Evolutionary conservation across 1,139 yeast species (phyloP), one percentile per base, ranked within the genome.

Genomic region (Diutina ranongensis): DNA sequence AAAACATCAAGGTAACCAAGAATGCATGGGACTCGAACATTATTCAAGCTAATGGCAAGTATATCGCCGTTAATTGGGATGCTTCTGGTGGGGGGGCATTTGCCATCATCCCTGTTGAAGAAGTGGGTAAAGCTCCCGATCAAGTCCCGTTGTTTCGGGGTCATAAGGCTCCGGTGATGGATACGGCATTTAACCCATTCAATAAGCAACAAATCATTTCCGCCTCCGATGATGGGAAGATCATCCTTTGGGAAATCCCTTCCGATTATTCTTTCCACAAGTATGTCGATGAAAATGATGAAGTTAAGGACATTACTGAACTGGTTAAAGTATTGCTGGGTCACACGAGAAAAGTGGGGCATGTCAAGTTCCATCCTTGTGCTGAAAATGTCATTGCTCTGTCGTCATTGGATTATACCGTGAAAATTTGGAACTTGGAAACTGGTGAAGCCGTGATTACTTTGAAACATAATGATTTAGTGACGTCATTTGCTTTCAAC

Each of bases 41-140:
- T 53, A 75, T 89, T 54, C 80, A 85, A 46, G 50, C 63, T 51
- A 92, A 92, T 60, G 94, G 96, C 32, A 82, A 83, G 62, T 92
- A 78, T 58, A 65, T 92, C 36, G 74, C 96, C 0, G 84, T 87
- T 50, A 88, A 87, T 62, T 88, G 96, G 96, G 88, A 86, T 50
- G 74, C 97, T 19, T 83, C 94, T 7, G 97, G 97, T 41, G 97
- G 97, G 51, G 98, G 98, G 46, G 94, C 97, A 0, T 89, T 92
- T 69, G 96, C 95, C 1, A 83, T 92, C 15, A 80, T 92, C 48
- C 98, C 98, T 1, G 68, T 86, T 28, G 59, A 62, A 9, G 97
- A 89, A 62, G 82, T 78, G 18, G 97, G 97, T n/a, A 92, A 88
- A 62, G 81, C 92, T 9, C 97, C 97, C 4, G 98, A 92, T 56